Base-by-base conservation (phyloP, 352 stramenopile species). In the Phytophthora pseudosyringae region DNA sequence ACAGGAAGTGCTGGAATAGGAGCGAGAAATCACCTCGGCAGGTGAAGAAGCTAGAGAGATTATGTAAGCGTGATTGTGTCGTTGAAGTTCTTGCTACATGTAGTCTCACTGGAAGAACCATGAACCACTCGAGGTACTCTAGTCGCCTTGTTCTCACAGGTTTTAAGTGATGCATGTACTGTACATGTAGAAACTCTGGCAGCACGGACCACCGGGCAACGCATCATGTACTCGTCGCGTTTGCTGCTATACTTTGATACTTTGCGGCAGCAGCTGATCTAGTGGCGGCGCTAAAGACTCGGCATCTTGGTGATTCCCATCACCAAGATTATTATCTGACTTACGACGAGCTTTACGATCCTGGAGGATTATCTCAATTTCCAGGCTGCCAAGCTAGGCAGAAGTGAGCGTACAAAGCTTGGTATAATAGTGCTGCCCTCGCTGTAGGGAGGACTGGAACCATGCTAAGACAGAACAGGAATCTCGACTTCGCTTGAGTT, bases 161-260 rank as follows among this genome's bases (percentile, higher is more conserved):
- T 69, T 2, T 18, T 69, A 18, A 38, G 35, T 3, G n/a, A 69
- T 40, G n/a, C n/a, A n/a, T n/a, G n/a, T n/a, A n/a, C n/a, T n/a
- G n/a, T n/a, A 21, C 21, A 21, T 21, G 21, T 21, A 21, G 44
- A 64, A 64, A 10, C 4, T 13, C 48, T 71, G 4, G 47, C 48
- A 5, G 31, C 48, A 16, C 28, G 28, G 28, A 32, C 49, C 31
- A 41, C 57, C 32, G 55, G 48, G 4, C 40, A 57, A 2, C 29
- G 36, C 4, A 51, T 71, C 38, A 48, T 43, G 41, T 71, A 67
- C 39, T 47, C 41, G 28, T 57, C 56, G 13, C 56, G 63, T 10
- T 49, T 71, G 40, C 10, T 71, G 48, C 39, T 71, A 3, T 71
- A 62, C 56, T 71, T 71, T 39, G 49, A 52, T 25, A 18, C 28